Evolutionary conservation across 371 early-diverging fungal genomes (phyloP).

Genomic region (Apophysomyces variabilis): DNA sequence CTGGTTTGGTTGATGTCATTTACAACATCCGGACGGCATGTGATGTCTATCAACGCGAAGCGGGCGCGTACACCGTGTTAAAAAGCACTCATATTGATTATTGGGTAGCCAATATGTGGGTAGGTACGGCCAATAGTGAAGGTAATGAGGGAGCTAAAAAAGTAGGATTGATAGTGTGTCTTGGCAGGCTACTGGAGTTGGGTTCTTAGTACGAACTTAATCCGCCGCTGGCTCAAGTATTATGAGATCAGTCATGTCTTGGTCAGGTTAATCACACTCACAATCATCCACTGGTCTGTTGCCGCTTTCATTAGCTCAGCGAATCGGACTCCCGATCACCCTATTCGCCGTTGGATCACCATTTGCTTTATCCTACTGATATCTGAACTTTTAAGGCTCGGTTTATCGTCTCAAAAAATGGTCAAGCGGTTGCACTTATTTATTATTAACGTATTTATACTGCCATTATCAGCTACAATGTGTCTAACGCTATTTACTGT

Average conservation of each 20-base stretch:
- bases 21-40: slow-evolving; percentile 43
- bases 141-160: too few species aligned
- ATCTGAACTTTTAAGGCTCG: slow-evolving; percentile 53
- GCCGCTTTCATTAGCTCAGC: slow-evolving; percentile 46
- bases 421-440: slow-evolving; percentile 41
- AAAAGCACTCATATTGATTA: slow-evolving; percentile 59
- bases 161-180: slow-evolving; percentile 34
- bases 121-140: slow-evolving; percentile 19
- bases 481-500: slow-evolving; percentile 56
- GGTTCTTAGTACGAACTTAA: slow-evolving; percentile 59
- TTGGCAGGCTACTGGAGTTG: slow-evolving; percentile 66
- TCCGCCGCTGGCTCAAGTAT: slow-evolving; percentile 63
- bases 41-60: slow-evolving; percentile 50
- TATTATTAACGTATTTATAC: slow-evolving; percentile 45
- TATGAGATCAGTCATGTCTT: slow-evolving; percentile 65
- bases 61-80: slow-evolving; percentile 50
- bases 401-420: slow-evolving; percentile 42
- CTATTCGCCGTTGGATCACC: slow-evolving; percentile 58
- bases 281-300: slow-evolving; percentile 55
- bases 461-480: slow-evolving; percentile 55
- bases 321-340: slow-evolving; percentile 48
- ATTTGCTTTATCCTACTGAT: slow-evolving; percentile 51
- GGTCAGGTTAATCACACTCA: slow-evolving; percentile 58
- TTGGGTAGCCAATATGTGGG: slow-evolving; percentile 65
- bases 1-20: slow-evolving; percentile 49